Evolutionary conservation across 805 yeast species (phyloP).

Genomic region (Saccharomycopsis sp.): DNA sequence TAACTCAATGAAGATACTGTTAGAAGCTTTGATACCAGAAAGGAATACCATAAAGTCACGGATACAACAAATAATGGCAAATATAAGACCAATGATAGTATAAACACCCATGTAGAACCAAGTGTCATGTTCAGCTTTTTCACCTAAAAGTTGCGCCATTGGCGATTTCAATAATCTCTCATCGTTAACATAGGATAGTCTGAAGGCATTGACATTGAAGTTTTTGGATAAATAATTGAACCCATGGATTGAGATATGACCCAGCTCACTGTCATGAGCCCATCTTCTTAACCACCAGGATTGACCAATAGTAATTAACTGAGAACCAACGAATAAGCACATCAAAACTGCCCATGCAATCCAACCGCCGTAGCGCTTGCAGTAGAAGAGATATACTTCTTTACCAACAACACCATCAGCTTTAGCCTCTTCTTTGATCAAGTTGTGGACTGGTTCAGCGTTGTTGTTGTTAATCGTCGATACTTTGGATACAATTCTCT

Average conservation of each 20-base stretch:
- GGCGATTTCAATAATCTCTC: conserved; percentile 26
- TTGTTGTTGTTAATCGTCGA: conserved; percentile 27
- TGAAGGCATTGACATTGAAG: conserved; percentile 21
- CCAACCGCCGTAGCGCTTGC: conserved; percentile 62
- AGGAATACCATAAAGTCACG: conserved; percentile 57
- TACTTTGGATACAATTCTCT: conserved; percentile 30
- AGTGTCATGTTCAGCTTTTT: conserved; percentile 37
- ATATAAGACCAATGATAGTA: conserved; percentile 59
- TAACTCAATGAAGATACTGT: conserved; percentile 60
- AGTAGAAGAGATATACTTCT: conserved; percentile 68
- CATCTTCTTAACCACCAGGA: conserved; percentile 89
- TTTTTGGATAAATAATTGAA: conserved; percentile 24
- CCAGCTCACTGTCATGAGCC: conserved; percentile 48
- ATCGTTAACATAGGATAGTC: conserved; percentile 17
- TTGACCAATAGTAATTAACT: conserved; percentile 57
- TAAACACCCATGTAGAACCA: conserved; percentile 64
- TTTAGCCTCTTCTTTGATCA: conserved; percentile 77
- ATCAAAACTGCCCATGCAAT: conserved; percentile 45
- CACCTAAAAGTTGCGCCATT: conserved; percentile 23
- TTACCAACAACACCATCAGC: conserved; percentile 77
- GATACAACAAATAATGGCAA: conserved; percentile 47
- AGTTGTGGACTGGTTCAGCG: conserved; percentile 34
- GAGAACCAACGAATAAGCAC: conserved; percentile 47
- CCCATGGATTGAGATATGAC: conserved; percentile 24
- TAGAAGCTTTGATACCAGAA: conserved; percentile 76